These are phyloP conservation scores for Colletotrichum magnum DNA, from an alignment of 2,329 filamentous ascomycete genomes.

Conservation along the genomic window DNA sequence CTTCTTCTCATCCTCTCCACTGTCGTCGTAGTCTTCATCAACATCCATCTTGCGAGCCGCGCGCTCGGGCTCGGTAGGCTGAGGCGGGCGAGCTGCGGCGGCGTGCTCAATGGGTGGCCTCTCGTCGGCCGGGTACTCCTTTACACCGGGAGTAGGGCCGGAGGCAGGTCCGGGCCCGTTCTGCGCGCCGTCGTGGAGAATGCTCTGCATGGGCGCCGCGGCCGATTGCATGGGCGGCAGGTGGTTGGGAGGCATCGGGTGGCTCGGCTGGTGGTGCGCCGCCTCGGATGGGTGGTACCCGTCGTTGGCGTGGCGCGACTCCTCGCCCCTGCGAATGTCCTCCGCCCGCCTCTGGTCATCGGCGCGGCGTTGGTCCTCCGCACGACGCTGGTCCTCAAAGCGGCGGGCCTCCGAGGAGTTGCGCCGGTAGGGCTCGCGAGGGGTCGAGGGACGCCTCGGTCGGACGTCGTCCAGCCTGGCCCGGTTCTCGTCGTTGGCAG, in stretches of 20 bases:
- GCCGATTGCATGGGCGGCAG: conserved; percentile 76
- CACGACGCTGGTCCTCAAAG: conserved; percentile 73
- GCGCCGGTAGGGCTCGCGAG: conserved; percentile 79
- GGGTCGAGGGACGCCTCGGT: conserved; percentile 83
- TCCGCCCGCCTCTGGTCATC: conserved; percentile 74
- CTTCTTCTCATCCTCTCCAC: conserved; percentile 87
- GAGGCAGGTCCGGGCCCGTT: conserved; percentile 51
- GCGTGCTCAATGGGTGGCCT: conserved; percentile 64
- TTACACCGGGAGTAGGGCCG: conserved; percentile 58
- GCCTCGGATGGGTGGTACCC: conserved; percentile 94
- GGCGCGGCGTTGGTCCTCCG: conserved; percentile 66
- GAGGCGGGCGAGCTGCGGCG: conserved; percentile 60
- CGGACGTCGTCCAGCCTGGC: conserved; percentile 88
- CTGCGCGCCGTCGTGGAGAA: conserved; percentile 63
- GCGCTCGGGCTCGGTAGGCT: conserved; percentile 80
- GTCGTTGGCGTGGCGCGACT: conserved; percentile 80
- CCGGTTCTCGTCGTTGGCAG: conserved; percentile 88
- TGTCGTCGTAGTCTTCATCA: conserved; percentile 97
- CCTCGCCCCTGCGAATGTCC: conserved; percentile 66
- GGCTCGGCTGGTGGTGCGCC: conserved; percentile 83
- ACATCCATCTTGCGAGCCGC: conserved; percentile 96
- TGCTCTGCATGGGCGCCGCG: conserved; percentile 67
- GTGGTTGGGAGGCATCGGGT: conserved; percentile 67
- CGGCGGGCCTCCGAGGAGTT: conserved; percentile 82
- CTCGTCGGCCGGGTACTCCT: conserved; percentile 72